Evolutionary conservation across 805 yeast genomes (phyloP).

Genomic region (Kodamaea kaohsiungensis): DNA sequence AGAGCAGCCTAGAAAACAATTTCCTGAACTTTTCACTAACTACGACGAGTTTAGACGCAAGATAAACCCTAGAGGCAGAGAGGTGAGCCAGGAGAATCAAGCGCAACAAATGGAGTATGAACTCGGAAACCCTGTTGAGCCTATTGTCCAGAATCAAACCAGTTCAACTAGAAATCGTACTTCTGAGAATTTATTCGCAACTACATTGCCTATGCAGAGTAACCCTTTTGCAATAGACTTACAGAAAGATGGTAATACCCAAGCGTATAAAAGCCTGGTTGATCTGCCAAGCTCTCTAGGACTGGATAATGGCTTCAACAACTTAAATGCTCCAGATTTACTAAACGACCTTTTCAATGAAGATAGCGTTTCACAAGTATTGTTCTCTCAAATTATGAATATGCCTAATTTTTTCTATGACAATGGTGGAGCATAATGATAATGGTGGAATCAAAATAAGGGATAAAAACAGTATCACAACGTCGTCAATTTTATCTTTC

Average conservation of each 20-base stretch:
- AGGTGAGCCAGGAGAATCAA: background rate
- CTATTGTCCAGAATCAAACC: too few species aligned
- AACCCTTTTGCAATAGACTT: too few species aligned
- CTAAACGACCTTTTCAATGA: constrained; percentile 20
- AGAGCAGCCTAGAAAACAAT: constrained; percentile 13
- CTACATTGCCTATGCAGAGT: too few species aligned
- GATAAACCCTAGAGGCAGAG: background rate
- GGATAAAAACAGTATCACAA: too few species aligned
- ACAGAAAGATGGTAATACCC: too few species aligned
- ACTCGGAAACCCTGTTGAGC: background rate
- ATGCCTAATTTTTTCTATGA: constrained; percentile 43
- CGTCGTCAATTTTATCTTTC: too few species aligned
- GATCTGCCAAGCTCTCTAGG: background rate
- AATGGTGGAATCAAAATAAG: too few species aligned
- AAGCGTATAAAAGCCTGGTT: background rate
- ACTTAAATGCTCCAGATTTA: background rate
- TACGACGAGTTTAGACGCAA: background rate
- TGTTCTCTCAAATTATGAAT: constrained; percentile 27
- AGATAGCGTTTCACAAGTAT: constrained; percentile 22
- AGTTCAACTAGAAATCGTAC: background rate
- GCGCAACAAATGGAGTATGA: background rate
- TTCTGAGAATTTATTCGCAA: background rate
- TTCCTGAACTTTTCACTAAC: constrained; percentile 12
- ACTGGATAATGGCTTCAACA: background rate
- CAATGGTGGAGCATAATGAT: background rate